Conservation (phyloP, 2,329 filamentous ascomycete species). For the Penicillium nordicum region DNA sequence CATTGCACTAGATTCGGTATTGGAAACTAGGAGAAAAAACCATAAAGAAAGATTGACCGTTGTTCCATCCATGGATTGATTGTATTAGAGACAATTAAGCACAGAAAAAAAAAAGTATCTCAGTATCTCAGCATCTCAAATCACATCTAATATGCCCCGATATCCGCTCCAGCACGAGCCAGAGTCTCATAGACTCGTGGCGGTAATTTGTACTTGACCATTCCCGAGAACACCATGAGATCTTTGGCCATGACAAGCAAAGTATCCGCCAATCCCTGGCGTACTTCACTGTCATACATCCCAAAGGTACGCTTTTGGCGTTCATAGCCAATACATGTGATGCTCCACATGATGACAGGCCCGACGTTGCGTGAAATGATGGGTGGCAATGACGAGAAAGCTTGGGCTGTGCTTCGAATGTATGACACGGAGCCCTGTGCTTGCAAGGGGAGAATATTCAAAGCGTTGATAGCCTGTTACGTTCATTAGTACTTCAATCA, state of each 20-base stretch:
- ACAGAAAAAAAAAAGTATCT: neutral
- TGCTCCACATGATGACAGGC: slow-evolving; percentile 89
- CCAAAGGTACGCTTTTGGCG: slow-evolving; percentile 66
- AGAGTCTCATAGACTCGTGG: slow-evolving; percentile 84
- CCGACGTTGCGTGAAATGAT: slow-evolving; percentile 86
- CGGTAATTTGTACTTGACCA: slow-evolving; percentile 86
- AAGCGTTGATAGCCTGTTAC: slow-evolving; percentile 63
- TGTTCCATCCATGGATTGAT: neutral
- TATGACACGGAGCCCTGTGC: slow-evolving; percentile 70
- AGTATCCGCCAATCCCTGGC: slow-evolving; percentile 58
- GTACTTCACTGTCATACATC: slow-evolving; percentile 61
- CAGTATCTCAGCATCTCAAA: neutral
- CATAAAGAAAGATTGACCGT: neutral
- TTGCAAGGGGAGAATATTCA: slow-evolving; percentile 76
- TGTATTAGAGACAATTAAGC: neutral
- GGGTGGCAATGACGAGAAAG: slow-evolving; percentile 73
- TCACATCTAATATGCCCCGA: slow-evolving; percentile 38
- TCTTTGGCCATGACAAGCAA: slow-evolving; percentile 80
- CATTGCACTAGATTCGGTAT: neutral
- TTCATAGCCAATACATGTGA: slow-evolving; percentile 78
- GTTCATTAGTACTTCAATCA: slow-evolving; percentile 11
- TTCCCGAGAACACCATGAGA: slow-evolving; percentile 87
- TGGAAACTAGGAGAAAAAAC: neutral
- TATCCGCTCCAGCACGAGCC: slow-evolving; percentile 73
- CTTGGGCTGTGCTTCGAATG: slow-evolving; percentile 76